These are phyloP conservation scores for Colletotrichum navitas DNA, from an alignment of 2,329 filamentous ascomycete species.

Conservation along the genomic window DNA sequence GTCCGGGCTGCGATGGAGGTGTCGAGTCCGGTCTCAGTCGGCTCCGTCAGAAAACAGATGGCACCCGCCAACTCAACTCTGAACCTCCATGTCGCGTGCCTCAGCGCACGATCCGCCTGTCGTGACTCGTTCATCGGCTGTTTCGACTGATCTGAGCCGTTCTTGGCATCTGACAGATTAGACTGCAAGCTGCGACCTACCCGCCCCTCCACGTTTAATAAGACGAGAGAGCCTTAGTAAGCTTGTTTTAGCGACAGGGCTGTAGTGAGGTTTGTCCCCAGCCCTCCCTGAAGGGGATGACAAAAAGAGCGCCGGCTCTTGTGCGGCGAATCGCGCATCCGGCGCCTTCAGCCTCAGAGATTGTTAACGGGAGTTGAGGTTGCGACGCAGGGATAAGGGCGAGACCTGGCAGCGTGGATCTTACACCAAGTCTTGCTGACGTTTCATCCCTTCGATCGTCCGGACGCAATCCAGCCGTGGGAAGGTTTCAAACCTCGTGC, in stretches of 20 bases:
- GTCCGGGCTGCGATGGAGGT: constrained; percentile 20
- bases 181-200: constrained; percentile 26
- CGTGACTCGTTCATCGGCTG: constrained; percentile 26
- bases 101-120: constrained; percentile 3
- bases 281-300: neutral
- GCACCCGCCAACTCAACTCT: constrained; percentile 30
- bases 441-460: constrained; percentile 40
- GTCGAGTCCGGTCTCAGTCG: constrained; percentile 31
- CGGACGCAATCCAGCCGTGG: constrained; percentile 17
- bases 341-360: constrained; percentile 28
- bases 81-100: neutral
- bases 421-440: constrained; percentile 13
- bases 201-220: constrained; percentile 2
- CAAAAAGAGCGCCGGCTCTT: neutral
- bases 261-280: constrained; percentile 4
- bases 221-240: constrained; percentile 3
- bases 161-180: constrained; percentile 34
- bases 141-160: constrained; percentile 41
- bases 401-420: constrained; percentile 20
- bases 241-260: neutral
- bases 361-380: constrained; percentile 21
- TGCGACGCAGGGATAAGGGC: neutral
- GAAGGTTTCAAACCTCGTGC: neutral
- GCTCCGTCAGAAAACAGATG: constrained; percentile 32
- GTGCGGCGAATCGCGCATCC: constrained; percentile 37